A percentile compares a stretch with the other conserved stretches of the same genome.
Evolutionary conservation across 257 asterid species (phyloP).

Genomic region (Solanum acaule): DNA sequence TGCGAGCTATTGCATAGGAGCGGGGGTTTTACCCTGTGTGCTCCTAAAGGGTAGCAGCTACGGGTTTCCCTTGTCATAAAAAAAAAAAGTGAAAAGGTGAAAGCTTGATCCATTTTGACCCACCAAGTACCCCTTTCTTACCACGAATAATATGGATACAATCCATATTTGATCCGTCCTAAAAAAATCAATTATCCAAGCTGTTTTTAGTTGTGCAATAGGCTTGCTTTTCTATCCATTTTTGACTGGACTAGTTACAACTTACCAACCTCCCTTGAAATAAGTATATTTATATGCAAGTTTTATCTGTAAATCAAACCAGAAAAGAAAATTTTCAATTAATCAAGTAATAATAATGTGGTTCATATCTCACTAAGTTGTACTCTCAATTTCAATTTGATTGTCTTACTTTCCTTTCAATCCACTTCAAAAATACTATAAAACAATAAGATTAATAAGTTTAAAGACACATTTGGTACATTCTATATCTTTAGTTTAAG

Average conservation of each 20-base stretch:
- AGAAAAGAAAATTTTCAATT: background rate
- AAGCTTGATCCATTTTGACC: background rate
- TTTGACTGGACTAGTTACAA: background rate
- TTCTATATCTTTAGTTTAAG: background rate
- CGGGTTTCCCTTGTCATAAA: too few relatives aligned
- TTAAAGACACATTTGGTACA: background rate
- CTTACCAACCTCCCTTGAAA: background rate
- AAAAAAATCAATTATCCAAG: background rate
- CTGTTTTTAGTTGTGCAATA: background rate
- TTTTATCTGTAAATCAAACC: background rate
- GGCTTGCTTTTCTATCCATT: background rate
- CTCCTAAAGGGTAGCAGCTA: accelerated
- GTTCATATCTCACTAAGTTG: background rate
- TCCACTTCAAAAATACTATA: background rate
- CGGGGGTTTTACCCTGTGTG: too few relatives aligned
- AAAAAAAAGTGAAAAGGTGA: background rate
- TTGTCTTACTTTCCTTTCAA: background rate
- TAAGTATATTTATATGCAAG: background rate
- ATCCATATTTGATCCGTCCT: background rate
- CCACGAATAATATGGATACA: background rate
- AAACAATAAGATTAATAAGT: background rate
- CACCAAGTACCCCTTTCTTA: background rate
- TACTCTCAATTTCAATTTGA: background rate
- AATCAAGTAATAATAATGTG: background rate
- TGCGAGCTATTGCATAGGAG: too few relatives aligned